Base-by-base conservation (phyloP, 108 stramenopile genomes). In the Nannochloropsis granulata region DNA sequence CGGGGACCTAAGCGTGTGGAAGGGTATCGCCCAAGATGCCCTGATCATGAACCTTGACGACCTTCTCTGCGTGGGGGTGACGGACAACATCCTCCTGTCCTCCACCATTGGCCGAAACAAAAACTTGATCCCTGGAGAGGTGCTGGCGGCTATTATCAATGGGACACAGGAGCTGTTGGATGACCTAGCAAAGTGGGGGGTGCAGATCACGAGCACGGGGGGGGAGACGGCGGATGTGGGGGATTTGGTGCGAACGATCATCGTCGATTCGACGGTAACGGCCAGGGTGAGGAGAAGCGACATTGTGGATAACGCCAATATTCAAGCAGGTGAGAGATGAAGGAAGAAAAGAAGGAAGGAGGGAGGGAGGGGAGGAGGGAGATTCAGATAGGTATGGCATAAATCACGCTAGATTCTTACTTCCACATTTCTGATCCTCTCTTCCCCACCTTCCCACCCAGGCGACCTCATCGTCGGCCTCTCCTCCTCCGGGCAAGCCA, bases 171-270 rank as follows among this genome's bases (percentile, higher is more conserved):
- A 81, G n/a, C 42, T 84, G 12, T 44, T 84, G 84, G 25, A 80
- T 11, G 84, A 84, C 9, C 16, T 84, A 42, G 23, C 79, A 8
- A 25, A 80, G 25, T 25, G 80, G 80, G 84, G 84, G 14, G 80
- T 84, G 25, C 79, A 84, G 43, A 81, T 79, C 12, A 44, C 80
- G 79, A 34, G 79, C 43, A 44, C 84, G 43, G 84, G 84, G 16
- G 84, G 84, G n/a, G 84, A 84, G n/a, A 84, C 84, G 16, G 84
- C 84, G 16, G 84, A 84, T 23, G 84, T 84, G 26, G 84, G 84
- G 42, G 84, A 84, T 79, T 79, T 84, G 24, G 84, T 84, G 79
- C 84, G 84, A 19, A 44, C 84, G 24, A 79, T 84, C 25, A 84
- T 84, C 43, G 84, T 84, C 21, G 84, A 84, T 34, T 84, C 84